These are phyloP conservation scores for Exophiala spinifera DNA, from an alignment of 2,329 filamentous ascomycete species.

Conservation along the genomic window DNA sequence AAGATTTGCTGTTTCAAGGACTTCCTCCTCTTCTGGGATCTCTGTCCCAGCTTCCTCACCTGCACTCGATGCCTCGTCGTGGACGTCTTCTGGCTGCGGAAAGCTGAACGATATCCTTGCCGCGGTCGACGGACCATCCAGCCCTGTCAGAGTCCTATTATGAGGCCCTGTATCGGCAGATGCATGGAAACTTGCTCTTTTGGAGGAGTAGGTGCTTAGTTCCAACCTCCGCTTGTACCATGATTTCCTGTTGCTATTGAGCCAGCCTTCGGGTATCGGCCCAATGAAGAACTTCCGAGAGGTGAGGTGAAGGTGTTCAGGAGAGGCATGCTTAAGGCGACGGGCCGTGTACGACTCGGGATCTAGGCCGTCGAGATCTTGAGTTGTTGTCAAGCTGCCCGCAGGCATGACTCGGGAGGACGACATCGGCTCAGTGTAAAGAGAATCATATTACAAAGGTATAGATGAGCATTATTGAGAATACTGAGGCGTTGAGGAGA, in stretches of 20 bases:
- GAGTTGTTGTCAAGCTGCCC: conserved; percentile 13
- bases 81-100: conserved; percentile 35
- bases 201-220: conserved; percentile 47
- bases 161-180: conserved; percentile 44
- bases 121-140: conserved; percentile 32
- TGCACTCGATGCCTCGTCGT: conserved; percentile 24
- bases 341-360: conserved; percentile 54
- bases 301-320: conserved; percentile 61
- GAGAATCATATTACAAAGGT: neutral
- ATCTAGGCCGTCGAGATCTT: conserved; percentile 37
- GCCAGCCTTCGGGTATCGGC: conserved; percentile 63
- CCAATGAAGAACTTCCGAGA: conserved; percentile 63
- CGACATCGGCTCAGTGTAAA: conserved; percentile 7
- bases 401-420: conserved; percentile 17
- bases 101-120: conserved; percentile 33
- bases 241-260: conserved; percentile 59
- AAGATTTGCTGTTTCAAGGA: conserved; percentile 19
- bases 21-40: conserved; percentile 9
- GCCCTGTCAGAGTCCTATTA: conserved; percentile 35
- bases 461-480: neutral
- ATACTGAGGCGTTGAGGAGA: neutral
- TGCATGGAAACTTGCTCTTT: conserved; percentile 52
- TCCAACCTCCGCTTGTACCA: conserved; percentile 55
- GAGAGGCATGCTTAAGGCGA: conserved; percentile 58
- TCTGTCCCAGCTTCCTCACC: conserved; percentile 13